These are phyloP conservation scores for Neurospora crassa DNA, from an alignment of 2,329 filamentous ascomycete species.

Conservation along the genomic window DNA sequence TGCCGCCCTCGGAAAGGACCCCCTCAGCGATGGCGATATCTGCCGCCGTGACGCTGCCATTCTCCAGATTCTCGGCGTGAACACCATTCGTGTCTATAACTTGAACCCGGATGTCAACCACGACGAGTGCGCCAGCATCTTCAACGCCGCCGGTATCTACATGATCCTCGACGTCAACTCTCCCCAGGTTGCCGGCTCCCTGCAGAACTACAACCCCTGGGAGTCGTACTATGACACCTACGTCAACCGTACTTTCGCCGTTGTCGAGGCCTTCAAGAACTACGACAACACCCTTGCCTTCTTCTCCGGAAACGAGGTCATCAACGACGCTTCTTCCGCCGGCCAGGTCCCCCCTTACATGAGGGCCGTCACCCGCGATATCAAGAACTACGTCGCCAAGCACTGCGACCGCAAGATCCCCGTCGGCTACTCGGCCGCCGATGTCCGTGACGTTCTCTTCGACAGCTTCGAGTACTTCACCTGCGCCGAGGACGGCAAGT, in stretches of 20 bases:
- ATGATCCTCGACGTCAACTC: slow-evolving; percentile 63
- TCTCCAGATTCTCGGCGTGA: slow-evolving; percentile 55
- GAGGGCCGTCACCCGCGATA: slow-evolving; percentile 65
- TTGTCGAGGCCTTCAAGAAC: slow-evolving; percentile 57
- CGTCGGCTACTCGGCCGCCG: slow-evolving; percentile 72
- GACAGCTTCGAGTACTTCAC: slow-evolving; percentile 71
- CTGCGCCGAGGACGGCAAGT: slow-evolving; percentile 47
- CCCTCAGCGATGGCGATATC: slow-evolving; percentile 46
- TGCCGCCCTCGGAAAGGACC: slow-evolving; percentile 43
- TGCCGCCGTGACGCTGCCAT: slow-evolving; percentile 57
- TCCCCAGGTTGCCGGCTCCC: slow-evolving; percentile 47
- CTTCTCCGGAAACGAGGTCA: slow-evolving; percentile 74
- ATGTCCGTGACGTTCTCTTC: slow-evolving; percentile 62
- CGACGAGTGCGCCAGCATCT: slow-evolving; percentile 57
- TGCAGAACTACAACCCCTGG: slow-evolving; percentile 47
- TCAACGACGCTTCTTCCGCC: slow-evolving; percentile 53
- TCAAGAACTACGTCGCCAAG: slow-evolving; percentile 72
- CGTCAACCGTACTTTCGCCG: slow-evolving; percentile 56
- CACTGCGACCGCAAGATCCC: slow-evolving; percentile 59
- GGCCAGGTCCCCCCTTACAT: slow-evolving; percentile 56
- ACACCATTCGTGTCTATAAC: slow-evolving; percentile 63
- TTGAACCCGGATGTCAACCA: slow-evolving; percentile 56
- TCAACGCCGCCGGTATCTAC: slow-evolving; percentile 60
- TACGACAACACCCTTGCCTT: slow-evolving; percentile 62
- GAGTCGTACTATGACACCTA: slow-evolving; percentile 50